Evolutionary conservation across 257 asterid species (phyloP).

Genomic region (Craterostigma plantagineum): DNA sequence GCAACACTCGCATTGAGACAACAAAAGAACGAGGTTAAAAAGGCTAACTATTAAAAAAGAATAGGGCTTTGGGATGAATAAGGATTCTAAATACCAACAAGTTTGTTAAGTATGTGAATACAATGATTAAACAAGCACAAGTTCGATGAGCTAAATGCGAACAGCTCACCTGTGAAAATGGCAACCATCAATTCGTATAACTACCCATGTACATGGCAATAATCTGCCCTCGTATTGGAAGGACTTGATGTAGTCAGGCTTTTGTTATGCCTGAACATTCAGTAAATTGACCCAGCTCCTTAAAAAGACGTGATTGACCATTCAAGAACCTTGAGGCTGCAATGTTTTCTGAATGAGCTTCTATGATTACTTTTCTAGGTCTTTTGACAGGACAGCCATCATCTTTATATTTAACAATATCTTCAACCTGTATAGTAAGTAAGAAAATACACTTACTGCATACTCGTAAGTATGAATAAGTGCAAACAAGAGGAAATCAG

Average conservation of each 20-base stretch:
- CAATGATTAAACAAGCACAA: too few relatives aligned
- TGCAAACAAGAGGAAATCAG: not conserved
- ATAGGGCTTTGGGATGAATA: too few relatives aligned
- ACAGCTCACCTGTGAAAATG: conserved; percentile 69
- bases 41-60: too few relatives aligned
- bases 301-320: conserved; percentile 19
- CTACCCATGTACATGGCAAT: conserved; percentile 62
- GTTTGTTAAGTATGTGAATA: too few relatives aligned
- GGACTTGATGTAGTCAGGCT: conserved; percentile 39
- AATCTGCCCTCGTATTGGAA: conserved; percentile 42
- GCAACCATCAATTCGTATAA: conserved; percentile 76
- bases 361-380: conserved; percentile 27
- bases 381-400: conserved; percentile 64
- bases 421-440: conserved; percentile 67
- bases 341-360: conserved; percentile 40
- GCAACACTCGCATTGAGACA: too few relatives aligned
- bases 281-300: conserved; percentile 42
- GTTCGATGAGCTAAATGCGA: too few relatives aligned
- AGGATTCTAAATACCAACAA: too few relatives aligned
- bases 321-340: conserved; percentile 71
- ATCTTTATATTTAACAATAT: conserved; percentile 40
- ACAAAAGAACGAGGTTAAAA: too few relatives aligned
- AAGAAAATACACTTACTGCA: too few relatives aligned
- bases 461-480: not conserved
- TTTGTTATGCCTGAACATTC: conserved; percentile 31